These are phyloP conservation scores for Tylopilus sp. DNA, from an alignment of 1,284 basidiomycete species.

Conservation along the genomic window DNA sequence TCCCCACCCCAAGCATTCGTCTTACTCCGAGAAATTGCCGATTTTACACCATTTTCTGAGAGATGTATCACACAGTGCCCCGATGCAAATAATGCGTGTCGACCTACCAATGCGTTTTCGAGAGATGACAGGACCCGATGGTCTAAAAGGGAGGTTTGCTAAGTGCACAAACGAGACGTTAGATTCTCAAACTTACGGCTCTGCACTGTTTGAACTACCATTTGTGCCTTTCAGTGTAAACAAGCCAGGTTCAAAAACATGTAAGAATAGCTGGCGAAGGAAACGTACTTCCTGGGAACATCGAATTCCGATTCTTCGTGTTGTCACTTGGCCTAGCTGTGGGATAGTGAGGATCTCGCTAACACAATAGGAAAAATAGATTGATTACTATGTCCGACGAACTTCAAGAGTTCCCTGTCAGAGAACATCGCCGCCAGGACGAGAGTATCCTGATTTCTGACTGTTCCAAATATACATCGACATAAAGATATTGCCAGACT, in stretches of 20 bases:
- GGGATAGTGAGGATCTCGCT: not conserved
- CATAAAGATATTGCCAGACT: constrained; percentile 67
- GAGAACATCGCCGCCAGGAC: constrained; percentile 92
- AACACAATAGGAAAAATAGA: not conserved
- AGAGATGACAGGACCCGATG: not conserved
- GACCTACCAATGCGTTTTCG: not conserved
- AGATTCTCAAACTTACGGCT: not conserved
- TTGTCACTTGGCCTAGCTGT: not conserved
- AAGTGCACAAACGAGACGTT: not conserved
- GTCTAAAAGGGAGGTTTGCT: not conserved
- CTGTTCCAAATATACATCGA: constrained; percentile 75
- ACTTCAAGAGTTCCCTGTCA: constrained; percentile 82
- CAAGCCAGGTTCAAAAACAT: not conserved
- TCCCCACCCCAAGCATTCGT: not conserved
- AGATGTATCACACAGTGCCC: not conserved
- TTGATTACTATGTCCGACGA: constrained; percentile 67
- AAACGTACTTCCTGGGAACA: not conserved
- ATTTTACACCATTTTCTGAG: not conserved
- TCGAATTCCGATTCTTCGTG: not conserved
- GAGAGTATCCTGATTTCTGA: constrained; percentile 82
- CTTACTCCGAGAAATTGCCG: not conserved
- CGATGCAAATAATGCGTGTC: not conserved
- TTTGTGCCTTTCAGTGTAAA: too few relatives aligned
- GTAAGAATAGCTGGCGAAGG: not conserved
- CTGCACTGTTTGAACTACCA: not conserved